Percentiles rank a stretch among this genome's conserved stretches.
These are phyloP conservation scores for Mortierella antarctica DNA, from an alignment of 192 early-diverging fungal genomes.

Conservation along the genomic window DNA sequence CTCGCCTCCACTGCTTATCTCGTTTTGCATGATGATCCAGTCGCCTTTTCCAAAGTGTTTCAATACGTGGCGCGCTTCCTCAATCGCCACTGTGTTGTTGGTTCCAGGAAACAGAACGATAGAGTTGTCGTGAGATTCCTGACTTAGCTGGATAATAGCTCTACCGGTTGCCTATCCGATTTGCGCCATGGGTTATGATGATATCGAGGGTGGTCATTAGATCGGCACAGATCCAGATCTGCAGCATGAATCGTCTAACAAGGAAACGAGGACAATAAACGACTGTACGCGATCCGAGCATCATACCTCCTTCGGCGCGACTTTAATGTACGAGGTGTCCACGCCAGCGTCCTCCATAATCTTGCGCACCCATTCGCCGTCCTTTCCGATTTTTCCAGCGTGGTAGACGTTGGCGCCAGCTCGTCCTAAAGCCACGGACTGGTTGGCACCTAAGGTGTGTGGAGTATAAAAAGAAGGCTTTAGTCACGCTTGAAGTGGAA, in stretches of 20 bases:
- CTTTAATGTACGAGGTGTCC: constrained; percentile 67
- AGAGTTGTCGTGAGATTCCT: constrained; percentile 79
- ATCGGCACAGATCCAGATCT: neutral
- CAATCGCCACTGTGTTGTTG: constrained; percentile 67
- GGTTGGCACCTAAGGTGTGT: constrained; percentile 78
- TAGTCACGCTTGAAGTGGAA: neutral
- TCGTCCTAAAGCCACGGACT: constrained; percentile 85
- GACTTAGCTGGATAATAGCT: constrained; percentile 87
- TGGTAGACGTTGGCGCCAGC: constrained; percentile 77
- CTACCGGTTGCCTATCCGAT: constrained; percentile 72
- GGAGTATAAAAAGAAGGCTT: neutral
- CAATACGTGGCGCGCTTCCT: constrained; percentile 64
- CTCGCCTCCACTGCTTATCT: constrained; percentile 77
- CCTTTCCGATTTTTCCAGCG: constrained; percentile 84
- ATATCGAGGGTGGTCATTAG: neutral
- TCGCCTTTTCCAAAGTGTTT: constrained; percentile 67
- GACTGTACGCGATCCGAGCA: neutral
- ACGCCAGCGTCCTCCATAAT: constrained; percentile 73
- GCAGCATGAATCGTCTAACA: constrained; percentile 3
- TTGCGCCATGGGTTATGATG: neutral
- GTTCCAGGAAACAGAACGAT: constrained; percentile 89
- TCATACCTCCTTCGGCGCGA: constrained; percentile 61
- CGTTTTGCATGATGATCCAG: constrained; percentile 91
- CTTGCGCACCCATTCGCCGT: constrained; percentile 82
- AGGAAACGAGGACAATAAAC: neutral